These are phyloP conservation scores for Linum trigynum DNA, from an alignment of 345 rosid species.

Conservation along the genomic window DNA sequence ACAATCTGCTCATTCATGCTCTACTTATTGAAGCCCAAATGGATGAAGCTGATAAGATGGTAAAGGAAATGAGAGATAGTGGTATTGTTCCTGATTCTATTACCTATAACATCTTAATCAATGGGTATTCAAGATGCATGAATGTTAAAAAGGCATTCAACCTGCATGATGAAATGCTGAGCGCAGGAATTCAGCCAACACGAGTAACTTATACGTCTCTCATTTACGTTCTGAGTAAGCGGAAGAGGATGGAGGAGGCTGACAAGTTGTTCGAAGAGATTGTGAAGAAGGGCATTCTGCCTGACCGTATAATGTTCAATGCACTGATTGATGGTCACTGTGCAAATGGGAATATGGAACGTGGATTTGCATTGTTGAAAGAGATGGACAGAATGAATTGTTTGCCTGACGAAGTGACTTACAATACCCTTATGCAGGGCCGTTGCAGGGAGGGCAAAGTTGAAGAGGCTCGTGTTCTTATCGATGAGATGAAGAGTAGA, in stretches of 20 bases:
- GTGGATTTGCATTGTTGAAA: slow-evolving; percentile 50
- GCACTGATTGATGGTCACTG: slow-evolving; percentile 77
- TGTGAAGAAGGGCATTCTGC: slow-evolving; percentile 28
- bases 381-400: slow-evolving; percentile 64
- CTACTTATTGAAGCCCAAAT: slow-evolving; percentile 62
- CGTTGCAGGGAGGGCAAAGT: slow-evolving; percentile 70
- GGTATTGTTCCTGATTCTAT: slow-evolving; percentile 54
- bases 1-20: slow-evolving; percentile 71
- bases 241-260: slow-evolving; percentile 60
- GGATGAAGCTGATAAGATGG: slow-evolving; percentile 49
- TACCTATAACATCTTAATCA: slow-evolving; percentile 74
- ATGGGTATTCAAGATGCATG: slow-evolving; percentile 70
- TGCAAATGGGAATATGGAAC: slow-evolving; percentile 52
- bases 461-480: slow-evolving; percentile 75
- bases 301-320: slow-evolving; percentile 71
- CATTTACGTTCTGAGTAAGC: slow-evolving; percentile 53
- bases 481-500: slow-evolving; percentile 69
- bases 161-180: slow-evolving; percentile 58
- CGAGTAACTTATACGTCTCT: slow-evolving; percentile 66
- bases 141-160: slow-evolving; percentile 60
- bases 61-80: slow-evolving; percentile 53
- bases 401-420: slow-evolving; percentile 83
- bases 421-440: slow-evolving; percentile 80
- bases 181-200: slow-evolving; percentile 56
- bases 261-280: slow-evolving; percentile 63